Conservation (phyloP, 176 grass and related monocot genomes). For the Metroxylon sagu region DNA sequence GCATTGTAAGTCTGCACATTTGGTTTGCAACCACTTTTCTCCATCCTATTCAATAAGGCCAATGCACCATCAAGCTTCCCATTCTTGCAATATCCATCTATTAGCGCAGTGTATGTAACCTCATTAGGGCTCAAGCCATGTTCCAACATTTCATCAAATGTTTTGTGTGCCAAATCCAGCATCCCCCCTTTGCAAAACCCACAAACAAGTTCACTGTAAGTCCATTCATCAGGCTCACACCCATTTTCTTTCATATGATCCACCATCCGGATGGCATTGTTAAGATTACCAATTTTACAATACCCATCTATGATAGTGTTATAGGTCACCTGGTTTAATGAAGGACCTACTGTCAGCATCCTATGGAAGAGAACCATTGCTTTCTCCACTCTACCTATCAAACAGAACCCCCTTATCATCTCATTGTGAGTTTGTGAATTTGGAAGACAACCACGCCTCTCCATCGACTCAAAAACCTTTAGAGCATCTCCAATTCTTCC, state of each 20-base stretch:
- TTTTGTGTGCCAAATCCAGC: constrained; percentile 20
- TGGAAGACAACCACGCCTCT: constrained; percentile 16
- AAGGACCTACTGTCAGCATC: constrained; percentile 30
- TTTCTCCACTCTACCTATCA: constrained; percentile 39
- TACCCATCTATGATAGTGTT: constrained; percentile 53
- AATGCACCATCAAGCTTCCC: constrained; percentile 37
- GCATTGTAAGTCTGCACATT: constrained; percentile 52
- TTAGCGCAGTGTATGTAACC: constrained; percentile 39
- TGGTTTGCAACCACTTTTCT: constrained; percentile 44
- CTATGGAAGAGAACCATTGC: constrained; percentile 31
- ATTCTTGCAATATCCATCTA: constrained; percentile 55
- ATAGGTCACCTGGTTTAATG: constrained; percentile 42
- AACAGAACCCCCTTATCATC: constrained; percentile 47
- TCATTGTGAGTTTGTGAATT: constrained; percentile 42
- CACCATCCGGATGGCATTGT: constrained; percentile 46
- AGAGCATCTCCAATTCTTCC: constrained; percentile 22
- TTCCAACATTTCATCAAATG: constrained; percentile 37
- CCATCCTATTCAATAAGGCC: constrained; percentile 39
- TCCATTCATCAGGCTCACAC: constrained; percentile 44
- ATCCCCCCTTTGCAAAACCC: constrained; percentile 29
- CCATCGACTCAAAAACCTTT: constrained; percentile 44
- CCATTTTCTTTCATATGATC: constrained; percentile 38
- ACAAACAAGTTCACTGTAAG: constrained; percentile 41
- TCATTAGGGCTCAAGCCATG: constrained; percentile 32
- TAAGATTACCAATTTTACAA: constrained; percentile 36